Conservation (phyloP, 805 yeast species). For the Kodamaea kakaduensis region DNA sequence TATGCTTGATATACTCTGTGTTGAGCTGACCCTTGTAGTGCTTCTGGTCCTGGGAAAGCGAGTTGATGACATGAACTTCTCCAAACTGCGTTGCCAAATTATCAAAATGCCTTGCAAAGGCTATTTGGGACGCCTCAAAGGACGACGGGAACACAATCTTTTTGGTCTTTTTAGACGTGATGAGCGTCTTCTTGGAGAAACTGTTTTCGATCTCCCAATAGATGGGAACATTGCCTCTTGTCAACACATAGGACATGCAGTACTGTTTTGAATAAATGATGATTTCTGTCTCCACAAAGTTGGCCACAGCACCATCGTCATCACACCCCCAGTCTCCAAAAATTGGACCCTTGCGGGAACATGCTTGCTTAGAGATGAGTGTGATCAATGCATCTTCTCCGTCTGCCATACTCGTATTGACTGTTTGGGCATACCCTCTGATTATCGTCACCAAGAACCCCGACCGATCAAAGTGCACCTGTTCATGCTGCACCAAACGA, state of each 20-base stretch:
- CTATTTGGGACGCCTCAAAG: conserved; percentile 51
- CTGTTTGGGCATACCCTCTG: conserved; percentile 50
- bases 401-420: conserved; percentile 28
- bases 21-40: conserved; percentile 46
- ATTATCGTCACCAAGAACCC: conserved; percentile 46
- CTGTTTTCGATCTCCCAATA: conserved; percentile 51
- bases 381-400: conserved; percentile 41
- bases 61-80: conserved; percentile 47
- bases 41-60: conserved; percentile 39
- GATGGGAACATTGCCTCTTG: conserved; percentile 53
- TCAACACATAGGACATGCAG: conserved; percentile 42
- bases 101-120: conserved; percentile 49
- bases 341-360: conserved; percentile 44
- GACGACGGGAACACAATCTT: conserved; percentile 46
- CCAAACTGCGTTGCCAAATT: conserved; percentile 44
- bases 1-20: conserved; percentile 32
- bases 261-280: conserved; percentile 39
- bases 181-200: conserved; percentile 29
- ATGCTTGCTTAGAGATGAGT: conserved; percentile 49
- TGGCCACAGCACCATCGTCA: conserved; percentile 50
- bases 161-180: conserved; percentile 34
- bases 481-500: conserved; percentile 39
- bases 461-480: conserved; percentile 39
- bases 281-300: conserved; percentile 51
- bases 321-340: conserved; percentile 59